Conservation (phyloP, 108 stramenopile species). For the Aurantiochytrium sp. region DNA sequence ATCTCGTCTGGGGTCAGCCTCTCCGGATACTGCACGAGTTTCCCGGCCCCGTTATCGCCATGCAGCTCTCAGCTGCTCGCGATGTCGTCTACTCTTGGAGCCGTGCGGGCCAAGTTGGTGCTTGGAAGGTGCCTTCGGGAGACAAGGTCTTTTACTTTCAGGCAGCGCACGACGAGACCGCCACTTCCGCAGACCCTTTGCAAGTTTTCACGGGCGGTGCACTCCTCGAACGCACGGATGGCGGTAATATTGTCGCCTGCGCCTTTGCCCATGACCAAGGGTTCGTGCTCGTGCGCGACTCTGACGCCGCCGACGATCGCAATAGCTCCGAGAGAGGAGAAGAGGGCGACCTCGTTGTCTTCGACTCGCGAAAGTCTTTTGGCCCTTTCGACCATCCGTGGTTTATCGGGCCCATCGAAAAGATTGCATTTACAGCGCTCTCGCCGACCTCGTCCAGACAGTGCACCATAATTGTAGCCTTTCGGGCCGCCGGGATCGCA, state of each 20-base stretch:
- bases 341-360: background rate
- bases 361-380: background rate
- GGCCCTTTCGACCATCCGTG: background rate
- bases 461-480: too few relatives aligned
- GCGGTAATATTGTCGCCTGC: background rate
- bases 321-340: too few relatives aligned
- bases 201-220: background rate
- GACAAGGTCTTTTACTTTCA: background rate
- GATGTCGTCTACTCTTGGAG: background rate
- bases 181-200: background rate
- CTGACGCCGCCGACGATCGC: background rate
- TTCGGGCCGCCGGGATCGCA: too few relatives aligned
- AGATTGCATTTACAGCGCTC: background rate
- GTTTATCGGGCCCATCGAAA: background rate
- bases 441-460: background rate
- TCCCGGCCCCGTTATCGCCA: background rate
- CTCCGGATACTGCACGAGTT: background rate
- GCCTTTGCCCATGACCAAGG: background rate
- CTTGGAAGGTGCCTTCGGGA: background rate
- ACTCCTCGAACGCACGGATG: background rate
- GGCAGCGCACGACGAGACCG: background rate
- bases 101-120: background rate
- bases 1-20: background rate
- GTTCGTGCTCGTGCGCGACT: background rate
- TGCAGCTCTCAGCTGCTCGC: background rate